phyloP scores from a whole-genome alignment of 768 basidiomycete species.

The Trametes punicea region DNA sequence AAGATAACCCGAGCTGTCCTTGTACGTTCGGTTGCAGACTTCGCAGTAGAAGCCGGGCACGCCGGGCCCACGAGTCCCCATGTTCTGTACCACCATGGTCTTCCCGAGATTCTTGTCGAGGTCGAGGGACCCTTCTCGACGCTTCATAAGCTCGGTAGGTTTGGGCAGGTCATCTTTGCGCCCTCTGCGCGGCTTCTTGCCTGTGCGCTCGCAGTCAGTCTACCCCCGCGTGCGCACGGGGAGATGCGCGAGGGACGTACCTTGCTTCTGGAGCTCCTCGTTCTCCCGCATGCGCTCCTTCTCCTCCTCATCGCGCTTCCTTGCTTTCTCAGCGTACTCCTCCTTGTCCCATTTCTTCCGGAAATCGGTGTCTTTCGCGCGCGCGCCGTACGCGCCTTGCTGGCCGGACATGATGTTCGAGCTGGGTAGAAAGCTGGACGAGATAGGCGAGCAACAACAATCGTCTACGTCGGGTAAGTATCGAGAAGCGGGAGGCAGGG shows the following conservation, averaged over 20 bases:
- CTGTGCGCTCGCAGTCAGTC: constrained; percentile 36
- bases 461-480: background rate
- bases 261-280: constrained; percentile 81
- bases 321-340: constrained; percentile 81
- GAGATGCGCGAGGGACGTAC: constrained; percentile 36
- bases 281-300: constrained; percentile 82
- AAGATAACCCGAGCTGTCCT: constrained; percentile 90
- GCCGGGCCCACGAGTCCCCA: constrained; percentile 78
- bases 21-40: constrained; percentile 85
- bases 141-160: constrained; percentile 90
- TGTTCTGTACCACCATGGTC: constrained; percentile 90
- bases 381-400: constrained; percentile 34
- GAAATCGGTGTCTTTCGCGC: constrained; percentile 65
- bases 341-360: constrained; percentile 95
- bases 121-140: constrained; percentile 78
- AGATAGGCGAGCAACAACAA: background rate
- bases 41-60: constrained; percentile 96
- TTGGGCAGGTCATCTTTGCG: constrained; percentile 80
- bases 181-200: constrained; percentile 76
- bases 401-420: constrained; percentile 22
- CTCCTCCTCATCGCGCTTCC: constrained; percentile 77
- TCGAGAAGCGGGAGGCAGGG: no score
- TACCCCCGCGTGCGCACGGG: background rate
- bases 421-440: no score
- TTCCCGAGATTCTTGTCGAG: constrained; percentile 95